Evolutionary conservation across 345 rosid genomes (phyloP).

Genomic region (Aethionema arabicum): DNA sequence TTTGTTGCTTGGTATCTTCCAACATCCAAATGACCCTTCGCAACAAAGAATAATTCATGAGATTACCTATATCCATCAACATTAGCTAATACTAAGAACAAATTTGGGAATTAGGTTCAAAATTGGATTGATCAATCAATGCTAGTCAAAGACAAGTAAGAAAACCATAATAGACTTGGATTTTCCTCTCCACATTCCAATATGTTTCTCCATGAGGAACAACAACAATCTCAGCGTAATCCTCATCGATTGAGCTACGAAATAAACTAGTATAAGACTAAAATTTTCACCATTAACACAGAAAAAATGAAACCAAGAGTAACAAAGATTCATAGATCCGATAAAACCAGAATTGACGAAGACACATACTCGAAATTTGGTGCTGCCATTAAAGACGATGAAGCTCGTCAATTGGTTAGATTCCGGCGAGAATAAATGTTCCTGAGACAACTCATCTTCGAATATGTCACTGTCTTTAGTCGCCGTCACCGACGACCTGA

Average conservation of each 20-base stretch:
- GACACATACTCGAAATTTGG: slow-evolving; percentile 25
- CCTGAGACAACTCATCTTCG: not conserved
- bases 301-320: not conserved
- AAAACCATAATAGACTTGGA: slow-evolving; percentile 48
- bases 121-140: not conserved
- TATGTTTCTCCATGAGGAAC: slow-evolving; percentile 83
- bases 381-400: slow-evolving; percentile 32
- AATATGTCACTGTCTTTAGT: too few relatives aligned
- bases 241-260: slow-evolving; percentile 33
- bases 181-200: slow-evolving; percentile 72
- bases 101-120: not conserved
- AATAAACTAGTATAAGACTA: not conserved
- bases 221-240: slow-evolving; percentile 62
- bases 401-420: not conserved
- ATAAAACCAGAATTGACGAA: not conserved
- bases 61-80: not conserved
- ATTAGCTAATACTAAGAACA: not conserved
- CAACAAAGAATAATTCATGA: not conserved
- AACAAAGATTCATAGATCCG: not conserved
- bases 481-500: too few relatives aligned
- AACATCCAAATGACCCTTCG: slow-evolving; percentile 75
- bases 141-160: not conserved
- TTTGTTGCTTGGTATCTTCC: slow-evolving; percentile 72
- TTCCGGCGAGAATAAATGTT: not conserved
- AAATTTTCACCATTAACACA: not conserved